Evolutionary conservation across 805 yeast species (phyloP).

Genomic region (Cephaloascus fragrans): DNA sequence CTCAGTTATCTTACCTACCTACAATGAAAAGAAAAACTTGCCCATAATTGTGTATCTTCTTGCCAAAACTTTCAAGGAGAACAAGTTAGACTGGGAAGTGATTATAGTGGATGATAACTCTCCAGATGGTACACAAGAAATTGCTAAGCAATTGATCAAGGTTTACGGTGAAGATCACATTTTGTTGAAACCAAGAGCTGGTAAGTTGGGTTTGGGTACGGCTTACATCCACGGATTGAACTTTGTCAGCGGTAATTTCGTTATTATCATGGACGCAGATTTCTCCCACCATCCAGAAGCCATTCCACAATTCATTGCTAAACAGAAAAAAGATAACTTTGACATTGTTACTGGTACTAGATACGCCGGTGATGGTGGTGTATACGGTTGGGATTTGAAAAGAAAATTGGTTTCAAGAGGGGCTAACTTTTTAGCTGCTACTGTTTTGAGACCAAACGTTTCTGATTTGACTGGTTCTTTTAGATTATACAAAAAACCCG

Average conservation of each 20-base stretch:
- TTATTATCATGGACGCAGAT: slow-evolving; percentile 78
- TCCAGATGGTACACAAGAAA: slow-evolving; percentile 75
- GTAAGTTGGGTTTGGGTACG: slow-evolving; percentile 72
- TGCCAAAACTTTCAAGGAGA: slow-evolving; percentile 53
- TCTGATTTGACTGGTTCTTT: slow-evolving; percentile 72
- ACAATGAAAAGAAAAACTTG: slow-evolving; percentile 54
- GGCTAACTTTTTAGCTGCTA: slow-evolving; percentile 69
- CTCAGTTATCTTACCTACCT: slow-evolving; percentile 69
- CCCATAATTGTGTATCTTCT: slow-evolving; percentile 65
- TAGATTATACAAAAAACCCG: slow-evolving; percentile 66
- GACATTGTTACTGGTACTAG: slow-evolving; percentile 56
- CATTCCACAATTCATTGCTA: slow-evolving; percentile 62
- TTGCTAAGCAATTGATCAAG: slow-evolving; percentile 49
- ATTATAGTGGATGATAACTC: slow-evolving; percentile 72
- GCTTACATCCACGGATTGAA: slow-evolving; percentile 74
- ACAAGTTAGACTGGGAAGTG: slow-evolving; percentile 63
- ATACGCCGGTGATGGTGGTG: slow-evolving; percentile 76
- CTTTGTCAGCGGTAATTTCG: slow-evolving; percentile 63
- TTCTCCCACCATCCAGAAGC: slow-evolving; percentile 78
- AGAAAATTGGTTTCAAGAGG: slow-evolving; percentile 71
- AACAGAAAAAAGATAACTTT: slow-evolving; percentile 41
- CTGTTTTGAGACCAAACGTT: slow-evolving; percentile 61
- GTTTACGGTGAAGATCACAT: slow-evolving; percentile 53
- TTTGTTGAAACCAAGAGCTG: slow-evolving; percentile 61
- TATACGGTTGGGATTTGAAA: slow-evolving; percentile 77